Base-by-base conservation (phyloP, 2,329 filamentous ascomycete genomes). In the Pseudogymnoascus sp. region DNA sequence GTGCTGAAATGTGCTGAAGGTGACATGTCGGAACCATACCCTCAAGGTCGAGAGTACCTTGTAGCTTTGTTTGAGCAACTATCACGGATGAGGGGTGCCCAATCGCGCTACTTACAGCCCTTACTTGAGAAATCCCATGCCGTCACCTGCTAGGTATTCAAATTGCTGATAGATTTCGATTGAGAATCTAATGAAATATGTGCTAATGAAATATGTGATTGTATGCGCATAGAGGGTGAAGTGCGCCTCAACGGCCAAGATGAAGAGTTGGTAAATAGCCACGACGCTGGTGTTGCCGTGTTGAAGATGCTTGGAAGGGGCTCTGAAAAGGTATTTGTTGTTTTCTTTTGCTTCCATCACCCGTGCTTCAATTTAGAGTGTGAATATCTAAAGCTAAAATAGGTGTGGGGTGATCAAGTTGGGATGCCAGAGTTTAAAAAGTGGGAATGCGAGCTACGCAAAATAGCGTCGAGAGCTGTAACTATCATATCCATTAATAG, bases 1-100 rank as follows among this genome's bases (percentile, higher is more conserved):
- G 50, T 57, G 15, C 50, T 57, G 4, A 57, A 57, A 57, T 57
- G 50, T 33, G 50, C 50, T 15, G 50, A 57, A 33, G 50, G 50
- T 33, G 50, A 57, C 9, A 57, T 33, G 28, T 57, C 50, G 5
- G 50, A 57, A 9, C 50, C 50, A 57, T 57, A 57, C 6, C 50
- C 50, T 8, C 4, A 57, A 33, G 50, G 50, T 15, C 50, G 50
- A 7, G 28, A 19, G 6, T 57, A 57, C 28, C 50, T 57, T 19
- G 28, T 33, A 15, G 50, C 50, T 57, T 33, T 57, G 50, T 33
- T 57, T 57, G 28, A 57, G 28, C 26, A 33, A 19, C 28, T 57
- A 11, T 57, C 50, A 8, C 50, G 50, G 26, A 57, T 57, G 50
- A 57, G 50, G n/a, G 50, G 50, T 5, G 50, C 50, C 4, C 50